Conservation (phyloP, 1,284 basidiomycete genomes). For the Puccinia coronata region DNA sequence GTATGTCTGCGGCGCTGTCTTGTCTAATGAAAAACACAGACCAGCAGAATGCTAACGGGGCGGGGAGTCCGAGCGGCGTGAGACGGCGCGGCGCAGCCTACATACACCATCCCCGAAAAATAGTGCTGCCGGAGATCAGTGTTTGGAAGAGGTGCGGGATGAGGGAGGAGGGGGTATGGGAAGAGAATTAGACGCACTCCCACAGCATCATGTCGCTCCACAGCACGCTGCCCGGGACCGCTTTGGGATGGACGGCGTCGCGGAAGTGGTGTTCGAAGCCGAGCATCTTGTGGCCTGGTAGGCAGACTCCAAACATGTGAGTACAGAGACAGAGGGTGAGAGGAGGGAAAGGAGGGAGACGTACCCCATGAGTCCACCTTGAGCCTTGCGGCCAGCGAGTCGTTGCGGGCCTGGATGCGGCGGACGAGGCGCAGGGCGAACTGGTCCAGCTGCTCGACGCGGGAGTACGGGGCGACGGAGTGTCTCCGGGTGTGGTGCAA, state of each 20-base stretch:
- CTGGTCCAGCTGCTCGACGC: constrained; percentile 39
- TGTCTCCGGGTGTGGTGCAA: constrained; percentile 15
- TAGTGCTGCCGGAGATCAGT: no score
- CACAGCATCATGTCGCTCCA: constrained; percentile 47
- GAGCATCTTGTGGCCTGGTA: constrained; percentile 22
- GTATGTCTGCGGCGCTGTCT: no score
- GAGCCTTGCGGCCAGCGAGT: not conserved
- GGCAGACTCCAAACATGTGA: not conserved
- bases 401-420: not conserved
- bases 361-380: constrained; percentile 36
- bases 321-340: not conserved
- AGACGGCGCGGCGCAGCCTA: no score
- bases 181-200: constrained; percentile 35
- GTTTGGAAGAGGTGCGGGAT: not conserved
- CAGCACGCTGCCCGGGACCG: constrained; percentile 31
- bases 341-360: not conserved
- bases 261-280: constrained; percentile 43
- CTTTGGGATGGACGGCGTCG: constrained; percentile 31
- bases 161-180: not conserved
- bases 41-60: no score
- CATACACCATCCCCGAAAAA: no score
- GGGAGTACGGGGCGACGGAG: constrained; percentile 14
- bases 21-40: no score
- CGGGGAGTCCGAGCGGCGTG: no score
- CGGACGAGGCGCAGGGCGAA: constrained; percentile 5